A percentile compares a stretch with the other conserved stretches of the same genome.
These are phyloP conservation scores for Coffea eugenioides DNA, from an alignment of 257 asterid species.

Conservation along the genomic window DNA sequence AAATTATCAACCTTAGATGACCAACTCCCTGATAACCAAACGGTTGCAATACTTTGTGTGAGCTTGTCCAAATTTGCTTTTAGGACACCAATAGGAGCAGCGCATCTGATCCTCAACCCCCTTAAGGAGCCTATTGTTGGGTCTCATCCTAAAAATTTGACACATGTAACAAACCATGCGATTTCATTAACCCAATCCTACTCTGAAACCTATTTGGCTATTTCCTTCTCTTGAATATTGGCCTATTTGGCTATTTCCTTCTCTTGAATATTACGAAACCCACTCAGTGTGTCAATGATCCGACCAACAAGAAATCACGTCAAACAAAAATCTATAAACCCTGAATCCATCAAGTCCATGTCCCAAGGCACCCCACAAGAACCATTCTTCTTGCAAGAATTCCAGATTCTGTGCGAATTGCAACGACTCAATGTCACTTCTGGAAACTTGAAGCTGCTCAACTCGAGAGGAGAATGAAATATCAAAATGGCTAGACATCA, in stretches of 20 bases:
- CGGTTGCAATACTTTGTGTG: neutral
- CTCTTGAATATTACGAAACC: too few species aligned
- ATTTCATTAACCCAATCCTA: too few species aligned
- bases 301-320: too few species aligned
- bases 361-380: constrained; percentile 37
- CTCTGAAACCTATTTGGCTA: too few species aligned
- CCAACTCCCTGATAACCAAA: constrained; percentile 47
- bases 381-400: constrained; percentile 41
- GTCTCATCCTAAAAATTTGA: too few species aligned
- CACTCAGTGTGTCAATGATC: too few species aligned
- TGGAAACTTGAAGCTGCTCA: constrained; percentile 18
- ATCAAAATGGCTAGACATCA: neutral
- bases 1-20: constrained; percentile 22
- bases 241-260: too few species aligned
- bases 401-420: constrained; percentile 48
- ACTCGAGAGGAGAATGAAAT: constrained; percentile 1
- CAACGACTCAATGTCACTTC: constrained; percentile 28
- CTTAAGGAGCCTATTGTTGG: too few species aligned
- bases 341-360: constrained; percentile 36
- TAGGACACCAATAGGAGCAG: constrained; percentile 42
- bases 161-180: too few species aligned
- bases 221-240: too few species aligned
- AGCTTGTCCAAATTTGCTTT: constrained; percentile 41
- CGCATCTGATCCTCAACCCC: too few species aligned
- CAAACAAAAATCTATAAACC: too few species aligned